phyloP scores from a whole-genome alignment of 2,329 filamentous ascomycete genomes.

The Cladophialophora bantiana region DNA sequence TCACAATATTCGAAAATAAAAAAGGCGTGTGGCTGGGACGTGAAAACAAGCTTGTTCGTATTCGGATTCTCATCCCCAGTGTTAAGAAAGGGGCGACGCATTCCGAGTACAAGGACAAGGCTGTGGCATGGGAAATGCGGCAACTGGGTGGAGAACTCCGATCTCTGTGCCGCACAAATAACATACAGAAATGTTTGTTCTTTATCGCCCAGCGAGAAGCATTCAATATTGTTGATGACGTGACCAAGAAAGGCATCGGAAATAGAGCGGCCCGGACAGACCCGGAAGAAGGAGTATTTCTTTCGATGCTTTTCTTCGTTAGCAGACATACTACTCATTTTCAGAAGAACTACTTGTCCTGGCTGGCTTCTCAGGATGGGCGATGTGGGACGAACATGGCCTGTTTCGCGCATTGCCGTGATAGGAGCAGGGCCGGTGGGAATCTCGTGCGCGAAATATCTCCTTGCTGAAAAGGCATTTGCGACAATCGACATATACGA shows the following conservation, averaged over 20 bases:
- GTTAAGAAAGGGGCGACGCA: too few species aligned
- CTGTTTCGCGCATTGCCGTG: conserved; percentile 34
- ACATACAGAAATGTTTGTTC: neutral
- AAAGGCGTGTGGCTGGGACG: neutral
- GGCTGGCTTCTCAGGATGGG: neutral
- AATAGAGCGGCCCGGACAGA: neutral
- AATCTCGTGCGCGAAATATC: conserved; percentile 78
- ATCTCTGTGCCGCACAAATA: neutral
- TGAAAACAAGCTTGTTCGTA: conserved; percentile 2
- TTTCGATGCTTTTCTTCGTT: too few species aligned
- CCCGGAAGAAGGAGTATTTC: neutral
- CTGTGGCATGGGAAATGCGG: neutral
- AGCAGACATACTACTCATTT: too few species aligned
- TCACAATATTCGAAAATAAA: too few species aligned
- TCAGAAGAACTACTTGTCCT: too few species aligned
- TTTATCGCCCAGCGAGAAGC: neutral
- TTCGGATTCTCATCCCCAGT: neutral
- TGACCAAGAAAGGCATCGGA: neutral
- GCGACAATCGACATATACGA: conserved; percentile 78
- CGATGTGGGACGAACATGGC: neutral
- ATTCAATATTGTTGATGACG: neutral
- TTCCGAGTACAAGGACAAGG: neutral
- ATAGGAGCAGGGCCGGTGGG: conserved; percentile 48
- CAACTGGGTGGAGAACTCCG: neutral
- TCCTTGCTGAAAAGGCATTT: conserved; percentile 75